Percentiles rank a stretch among this genome's conserved stretches.
phyloP scores from a whole-genome alignment of 495 filamentous ascomycete genomes.

The Neurospora discreta region DNA sequence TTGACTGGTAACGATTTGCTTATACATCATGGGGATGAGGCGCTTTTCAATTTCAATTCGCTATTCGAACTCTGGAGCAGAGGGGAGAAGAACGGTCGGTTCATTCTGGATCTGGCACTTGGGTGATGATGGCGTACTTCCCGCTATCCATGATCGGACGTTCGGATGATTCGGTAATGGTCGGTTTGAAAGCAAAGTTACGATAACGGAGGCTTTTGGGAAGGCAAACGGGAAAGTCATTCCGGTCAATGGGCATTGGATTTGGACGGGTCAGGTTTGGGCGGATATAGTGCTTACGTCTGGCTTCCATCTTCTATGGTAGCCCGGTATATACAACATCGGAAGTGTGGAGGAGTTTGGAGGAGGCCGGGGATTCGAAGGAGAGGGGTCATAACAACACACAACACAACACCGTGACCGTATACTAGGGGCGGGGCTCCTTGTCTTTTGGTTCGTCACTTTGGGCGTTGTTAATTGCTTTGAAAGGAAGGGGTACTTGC shows the following conservation, averaged over 20 bases:
- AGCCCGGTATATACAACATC: not conserved
- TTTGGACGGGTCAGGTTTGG: not conserved
- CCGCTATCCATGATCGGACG: no score
- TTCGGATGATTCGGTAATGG: no score
- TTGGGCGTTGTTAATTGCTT: not conserved
- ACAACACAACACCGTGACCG: no score
- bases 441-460: not conserved
- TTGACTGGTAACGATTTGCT: not conserved
- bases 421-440: not conserved
- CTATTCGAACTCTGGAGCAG: not conserved
- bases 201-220: no score
- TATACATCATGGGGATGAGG: no score
- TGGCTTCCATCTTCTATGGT: not conserved
- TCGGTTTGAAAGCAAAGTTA: no score
- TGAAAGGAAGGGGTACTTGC: not conserved
- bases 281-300: not conserved
- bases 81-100: not conserved
- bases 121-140: no score
- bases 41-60: not conserved
- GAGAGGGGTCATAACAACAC: no score
- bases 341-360: not conserved
- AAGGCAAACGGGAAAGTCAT: no score
- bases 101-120: no score
- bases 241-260: no score
- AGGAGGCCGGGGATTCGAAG: no score